Evolutionary conservation across 202 grass and related monocot genomes (phyloP), one percentile per base, ranked within the genome.

Genomic region (Musa balbisiana): DNA sequence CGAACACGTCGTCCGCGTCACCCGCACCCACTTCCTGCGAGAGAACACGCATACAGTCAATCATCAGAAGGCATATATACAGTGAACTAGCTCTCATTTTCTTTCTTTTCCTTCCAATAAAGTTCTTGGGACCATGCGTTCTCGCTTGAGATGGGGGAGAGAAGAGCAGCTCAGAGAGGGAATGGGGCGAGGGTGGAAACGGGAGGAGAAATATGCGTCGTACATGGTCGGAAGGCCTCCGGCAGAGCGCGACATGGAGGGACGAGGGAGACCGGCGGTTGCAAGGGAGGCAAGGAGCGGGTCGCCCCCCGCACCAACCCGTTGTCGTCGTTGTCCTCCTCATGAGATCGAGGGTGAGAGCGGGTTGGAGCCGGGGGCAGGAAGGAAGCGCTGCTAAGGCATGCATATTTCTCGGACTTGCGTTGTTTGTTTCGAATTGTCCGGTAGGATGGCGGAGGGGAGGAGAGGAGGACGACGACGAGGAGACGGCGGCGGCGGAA

Each of bases 1-100:
- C 95, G 69, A 99, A 84, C 85, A 92, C 23, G 77, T 90, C 90
- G 69, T 94, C 94, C 51, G 82, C 82, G 24, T 89, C 89, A 9
- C 81, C 85, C 33, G 75, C 89, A 25, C 76, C 56, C 49, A 85
- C 83, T 52, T 87, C 81, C 95, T 92, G 51, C 84, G 17, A 19
- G 17, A 19, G 33, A 70, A 49, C 29, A 19, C 43, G 51, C 43
- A 70, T 3, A 10, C 8, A n/a, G 43, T 70, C 33, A 70, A 29
- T 25, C 25, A 67, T 15, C 29, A 67, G 2, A 9, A 62, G 15
- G 33, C 33, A 43, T 43, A 43, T 43, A 43, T 43, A 43, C 33
- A 43, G 33, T 43, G 5, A 43, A 6, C 33, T 43, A 43, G 33
- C 5, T 6, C 33, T 43, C 27, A 6, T 43, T 43, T 43, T 43